These are phyloP conservation scores for Cystofilobasidium ferigula DNA, from an alignment of 768 basidiomycete species.

Conservation along the genomic window DNA sequence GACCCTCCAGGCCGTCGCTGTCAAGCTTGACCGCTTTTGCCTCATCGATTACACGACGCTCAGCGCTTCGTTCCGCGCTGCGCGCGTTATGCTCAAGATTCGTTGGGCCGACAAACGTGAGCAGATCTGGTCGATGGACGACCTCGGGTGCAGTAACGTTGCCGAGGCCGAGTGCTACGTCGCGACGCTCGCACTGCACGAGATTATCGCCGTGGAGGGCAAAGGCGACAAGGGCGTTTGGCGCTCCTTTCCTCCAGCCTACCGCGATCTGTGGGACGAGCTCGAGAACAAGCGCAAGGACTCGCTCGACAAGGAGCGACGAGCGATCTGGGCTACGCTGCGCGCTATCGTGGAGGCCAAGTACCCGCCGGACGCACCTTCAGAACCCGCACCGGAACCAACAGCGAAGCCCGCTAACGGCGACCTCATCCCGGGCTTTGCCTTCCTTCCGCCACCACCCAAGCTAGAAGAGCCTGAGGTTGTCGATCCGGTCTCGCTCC, in stretches of 20 bases:
- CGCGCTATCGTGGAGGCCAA: slow-evolving; percentile 48
- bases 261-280: slow-evolving; percentile 86
- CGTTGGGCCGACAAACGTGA: slow-evolving; percentile 55
- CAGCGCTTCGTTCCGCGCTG: slow-evolving; percentile 62
- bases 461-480: background rate
- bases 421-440: slow-evolving; percentile 29
- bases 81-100: slow-evolving; percentile 59
- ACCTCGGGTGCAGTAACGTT: slow-evolving; percentile 66
- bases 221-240: slow-evolving; percentile 39
- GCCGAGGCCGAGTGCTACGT: slow-evolving; percentile 82
- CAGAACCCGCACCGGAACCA: background rate
- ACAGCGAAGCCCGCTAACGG: background rate
- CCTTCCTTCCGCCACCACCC: slow-evolving; percentile 14
- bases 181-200: slow-evolving; percentile 71
- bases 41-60: slow-evolving; percentile 56
- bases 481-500: slow-evolving; percentile 8
- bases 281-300: slow-evolving; percentile 55
- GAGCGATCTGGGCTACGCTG: slow-evolving; percentile 60
- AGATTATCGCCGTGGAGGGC: slow-evolving; percentile 41
- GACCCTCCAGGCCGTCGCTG: slow-evolving; percentile 43
- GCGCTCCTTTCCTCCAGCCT: slow-evolving; percentile 65
- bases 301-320: slow-evolving; percentile 54
- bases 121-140: slow-evolving; percentile 68
- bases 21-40: slow-evolving; percentile 54
- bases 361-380: slow-evolving; percentile 8